Evolutionary conservation across 306 rosid genomes (phyloP), one percentile per base, ranked within the genome.

Genomic region (Rubus parviflorus): DNA sequence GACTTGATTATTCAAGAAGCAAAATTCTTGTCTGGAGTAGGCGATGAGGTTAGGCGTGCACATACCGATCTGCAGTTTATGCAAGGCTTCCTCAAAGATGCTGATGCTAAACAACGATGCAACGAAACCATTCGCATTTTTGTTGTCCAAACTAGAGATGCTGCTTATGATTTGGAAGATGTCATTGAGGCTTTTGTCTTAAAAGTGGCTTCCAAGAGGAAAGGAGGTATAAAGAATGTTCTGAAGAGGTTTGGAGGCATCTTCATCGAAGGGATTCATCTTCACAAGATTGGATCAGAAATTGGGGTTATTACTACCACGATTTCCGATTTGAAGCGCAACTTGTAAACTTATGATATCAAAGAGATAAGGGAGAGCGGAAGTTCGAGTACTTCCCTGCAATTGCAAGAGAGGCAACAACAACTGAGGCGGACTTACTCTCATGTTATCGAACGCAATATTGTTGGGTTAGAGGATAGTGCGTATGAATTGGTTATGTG

Each of bases 21-120:
- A 8, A 60, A 23, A 23, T 46, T 20, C 53, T 46, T 48, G 17
- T 48, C 48, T 11, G 48, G 48, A 45, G 13, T 45, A 1, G 1
- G 48, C 48, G 48, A 48, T 20, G 40, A 68, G 11, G 73, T 68
- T 22, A 14, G 4, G 14, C 5, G 3, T 20, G 15, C 49, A 11
- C 73, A 68, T 19, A 45, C 53, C 6, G 73, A 68, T 6, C 53
- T 68, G 6, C 23, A 45, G 1, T 22, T 42, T 4, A 68, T 46
- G 40, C 37, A 45, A 14, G 13, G 77, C 12, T 57, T 54, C 11
- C 23, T 73, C n/a, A 56, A 42, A 22, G 77, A 73, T 57, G 68
- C 77, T 60, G 91, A 85, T 58, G 78, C 80, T 48, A 83, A 69
- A 51, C 87, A 85, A 77, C 80, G 74, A 1, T 83, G 75, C 1